phyloP scores from a whole-genome alignment of 1,139 yeast genomes.

The Candida sanyaensis region DNA sequence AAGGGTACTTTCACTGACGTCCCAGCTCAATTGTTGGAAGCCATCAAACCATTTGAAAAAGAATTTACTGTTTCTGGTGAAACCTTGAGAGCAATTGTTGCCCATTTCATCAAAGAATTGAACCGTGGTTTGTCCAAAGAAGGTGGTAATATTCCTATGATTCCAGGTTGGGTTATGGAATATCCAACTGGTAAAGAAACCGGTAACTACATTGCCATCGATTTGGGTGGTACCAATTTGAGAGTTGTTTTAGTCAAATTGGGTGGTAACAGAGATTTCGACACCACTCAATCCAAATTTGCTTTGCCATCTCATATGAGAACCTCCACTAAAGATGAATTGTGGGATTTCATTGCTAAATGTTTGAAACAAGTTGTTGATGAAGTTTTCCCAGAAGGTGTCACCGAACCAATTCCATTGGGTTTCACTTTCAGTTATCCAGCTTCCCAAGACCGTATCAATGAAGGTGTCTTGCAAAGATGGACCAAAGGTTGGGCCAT shows the following conservation, averaged over 20 bases:
- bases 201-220: constrained; percentile 90
- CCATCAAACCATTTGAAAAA: constrained; percentile 60
- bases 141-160: constrained; percentile 94
- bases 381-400: constrained; percentile 67
- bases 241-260: constrained; percentile 85
- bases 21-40: constrained; percentile 62
- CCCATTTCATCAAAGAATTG: constrained; percentile 65
- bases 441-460: constrained; percentile 79
- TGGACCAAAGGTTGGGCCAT: constrained; percentile 99
- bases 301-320: constrained; percentile 73
- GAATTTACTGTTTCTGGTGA: constrained; percentile 63
- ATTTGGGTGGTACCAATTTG: constrained; percentile 93
- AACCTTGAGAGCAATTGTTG: constrained; percentile 63
- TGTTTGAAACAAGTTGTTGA: constrained; percentile 66
- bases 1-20: constrained; percentile 79
- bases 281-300: constrained; percentile 81
- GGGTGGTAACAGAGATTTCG: constrained; percentile 77
- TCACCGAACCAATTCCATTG: constrained; percentile 57
- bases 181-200: constrained; percentile 89
- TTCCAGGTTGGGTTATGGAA: constrained; percentile 94
- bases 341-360: constrained; percentile 86
- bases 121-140: constrained; percentile 72
- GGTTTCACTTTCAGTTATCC: constrained; percentile 98
- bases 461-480: constrained; percentile 84
- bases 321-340: constrained; percentile 73